Evolutionary conservation across 139 green algal species (phyloP).

Genomic region (Klebsormidium nitens): DNA sequence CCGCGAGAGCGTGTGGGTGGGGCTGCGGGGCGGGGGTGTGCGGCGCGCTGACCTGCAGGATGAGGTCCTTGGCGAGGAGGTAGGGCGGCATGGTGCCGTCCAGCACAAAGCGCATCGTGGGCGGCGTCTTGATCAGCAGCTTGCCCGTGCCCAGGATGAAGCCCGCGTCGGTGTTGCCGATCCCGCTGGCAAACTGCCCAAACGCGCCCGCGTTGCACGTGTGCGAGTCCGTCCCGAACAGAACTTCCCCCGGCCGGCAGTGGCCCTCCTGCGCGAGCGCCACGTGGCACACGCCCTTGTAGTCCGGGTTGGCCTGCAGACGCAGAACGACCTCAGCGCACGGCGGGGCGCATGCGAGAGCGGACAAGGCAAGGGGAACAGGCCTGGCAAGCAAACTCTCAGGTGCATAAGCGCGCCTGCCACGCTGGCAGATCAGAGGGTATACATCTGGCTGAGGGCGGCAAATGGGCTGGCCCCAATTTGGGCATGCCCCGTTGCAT

Average conservation of each 20-base stretch:
- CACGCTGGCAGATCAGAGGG: no score
- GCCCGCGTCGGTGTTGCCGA: constrained; percentile 93
- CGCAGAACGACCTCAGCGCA: no score
- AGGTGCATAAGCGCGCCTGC: no score
- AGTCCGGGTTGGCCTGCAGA: constrained; percentile 76
- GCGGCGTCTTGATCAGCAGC: constrained; percentile 90
- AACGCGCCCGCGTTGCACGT: constrained; percentile 95
- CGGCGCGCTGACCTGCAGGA: constrained; percentile 67
- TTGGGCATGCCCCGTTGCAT: no score
- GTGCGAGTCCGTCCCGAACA: constrained; percentile 97
- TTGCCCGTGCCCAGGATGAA: constrained; percentile 97
- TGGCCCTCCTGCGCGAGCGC: constrained; percentile 85
- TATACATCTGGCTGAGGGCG: no score
- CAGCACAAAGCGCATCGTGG: constrained; percentile 88
- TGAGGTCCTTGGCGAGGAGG: constrained; percentile 86
- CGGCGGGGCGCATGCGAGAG: no score
- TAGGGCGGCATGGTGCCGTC: constrained; percentile 91
- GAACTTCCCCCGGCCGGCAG: constrained; percentile 66
- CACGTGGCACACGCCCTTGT: constrained; percentile 95
- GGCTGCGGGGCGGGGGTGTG: no score
- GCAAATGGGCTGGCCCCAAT: no score
- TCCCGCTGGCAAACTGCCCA: constrained; percentile 89
- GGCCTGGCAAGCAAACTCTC: no score
- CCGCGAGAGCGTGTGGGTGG: no score
- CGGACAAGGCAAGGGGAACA: no score